A percentile compares a stretch with the other conserved stretches of the same genome.
Conservation (phyloP, 2,329 filamentous ascomycete genomes). For the Colletotrichum karsti region DNA sequence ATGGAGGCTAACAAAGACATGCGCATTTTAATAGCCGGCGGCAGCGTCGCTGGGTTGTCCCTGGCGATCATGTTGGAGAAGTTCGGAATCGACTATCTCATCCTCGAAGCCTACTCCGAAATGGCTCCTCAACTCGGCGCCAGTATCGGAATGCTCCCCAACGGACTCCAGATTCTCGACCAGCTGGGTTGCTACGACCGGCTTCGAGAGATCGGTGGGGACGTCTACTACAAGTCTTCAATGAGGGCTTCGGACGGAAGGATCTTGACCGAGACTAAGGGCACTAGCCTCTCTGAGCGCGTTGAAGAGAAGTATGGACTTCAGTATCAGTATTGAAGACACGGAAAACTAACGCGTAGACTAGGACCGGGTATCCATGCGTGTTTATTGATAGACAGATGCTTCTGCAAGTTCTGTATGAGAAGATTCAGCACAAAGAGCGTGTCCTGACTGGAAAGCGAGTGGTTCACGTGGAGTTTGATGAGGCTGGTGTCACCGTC, state of each 20-base stretch:
- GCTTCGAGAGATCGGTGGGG: constrained; percentile 32
- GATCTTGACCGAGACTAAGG: constrained; percentile 26
- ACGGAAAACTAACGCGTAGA: too few relatives aligned
- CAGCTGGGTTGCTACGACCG: constrained; percentile 48
- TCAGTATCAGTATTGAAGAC: too few relatives aligned
- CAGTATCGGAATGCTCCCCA: constrained; percentile 52
- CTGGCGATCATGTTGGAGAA: constrained; percentile 47
- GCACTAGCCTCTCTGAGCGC: background rate
- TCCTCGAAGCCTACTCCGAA: constrained; percentile 51
- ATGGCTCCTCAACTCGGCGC: constrained; percentile 57
- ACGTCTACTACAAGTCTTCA: background rate
- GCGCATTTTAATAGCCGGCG: constrained; percentile 54
- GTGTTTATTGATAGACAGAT: constrained; percentile 45
- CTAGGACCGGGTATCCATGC: constrained; percentile 37
- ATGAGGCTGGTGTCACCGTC: constrained; percentile 33
- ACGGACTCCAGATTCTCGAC: constrained; percentile 54
- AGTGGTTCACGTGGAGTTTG: constrained; percentile 15
- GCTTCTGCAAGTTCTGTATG: constrained; percentile 42
- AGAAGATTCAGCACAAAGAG: constrained; percentile 39
- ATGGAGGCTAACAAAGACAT: background rate
- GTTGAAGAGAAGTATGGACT: background rate
- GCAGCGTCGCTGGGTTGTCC: constrained; percentile 50
- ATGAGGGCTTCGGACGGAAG: constrained; percentile 1
- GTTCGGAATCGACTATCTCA: constrained; percentile 53
- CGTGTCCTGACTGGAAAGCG: constrained; percentile 23